Percentiles rank a stretch among this genome's conserved stretches.
These are phyloP conservation scores for Jacaranda mimosifolia DNA, from an alignment of 257 asterid species.

Conservation along the genomic window DNA sequence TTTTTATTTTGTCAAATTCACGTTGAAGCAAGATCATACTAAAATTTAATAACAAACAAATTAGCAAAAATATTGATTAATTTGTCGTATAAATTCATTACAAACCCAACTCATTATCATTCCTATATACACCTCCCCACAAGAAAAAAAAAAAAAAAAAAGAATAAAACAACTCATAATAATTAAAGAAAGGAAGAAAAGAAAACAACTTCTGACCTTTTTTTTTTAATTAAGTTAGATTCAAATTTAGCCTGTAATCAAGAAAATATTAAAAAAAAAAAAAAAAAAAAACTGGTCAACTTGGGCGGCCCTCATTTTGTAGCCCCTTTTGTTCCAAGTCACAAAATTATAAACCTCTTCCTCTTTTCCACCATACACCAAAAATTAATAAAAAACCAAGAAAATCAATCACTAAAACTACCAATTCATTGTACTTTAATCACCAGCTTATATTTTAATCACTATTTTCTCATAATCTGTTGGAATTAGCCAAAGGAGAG, in stretches of 20 bases:
- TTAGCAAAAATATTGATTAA: too few relatives aligned
- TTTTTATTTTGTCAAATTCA: too few relatives aligned
- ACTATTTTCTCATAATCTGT: slow-evolving; percentile 17
- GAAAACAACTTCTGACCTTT: slow-evolving; percentile 24
- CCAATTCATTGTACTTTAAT: slow-evolving; percentile 6
- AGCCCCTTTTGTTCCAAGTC: slow-evolving; percentile 30
- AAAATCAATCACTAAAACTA: slow-evolving; percentile 14
- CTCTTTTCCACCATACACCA: slow-evolving; percentile 32
- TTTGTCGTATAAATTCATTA: too few relatives aligned
- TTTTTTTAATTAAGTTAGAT: slow-evolving; percentile 1
- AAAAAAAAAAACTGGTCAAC: slow-evolving; percentile 58
- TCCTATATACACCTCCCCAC: not conserved
- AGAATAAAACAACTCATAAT: too few relatives aligned
- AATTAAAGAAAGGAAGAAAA: not conserved
- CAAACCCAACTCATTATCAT: too few relatives aligned
- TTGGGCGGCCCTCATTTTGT: slow-evolving; percentile 63
- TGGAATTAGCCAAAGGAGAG: not conserved
- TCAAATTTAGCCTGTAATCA: slow-evolving; percentile 42
- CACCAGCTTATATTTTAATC: not conserved
- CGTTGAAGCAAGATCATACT: too few relatives aligned
- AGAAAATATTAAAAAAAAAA: slow-evolving; percentile 21
- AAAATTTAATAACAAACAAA: too few relatives aligned
- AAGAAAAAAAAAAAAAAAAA: not conserved
- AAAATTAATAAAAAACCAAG: not conserved
- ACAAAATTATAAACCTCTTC: slow-evolving; percentile 28